Evolutionary conservation across 345 rosid species (phyloP).

Genomic region (Corymbia maculata): DNA sequence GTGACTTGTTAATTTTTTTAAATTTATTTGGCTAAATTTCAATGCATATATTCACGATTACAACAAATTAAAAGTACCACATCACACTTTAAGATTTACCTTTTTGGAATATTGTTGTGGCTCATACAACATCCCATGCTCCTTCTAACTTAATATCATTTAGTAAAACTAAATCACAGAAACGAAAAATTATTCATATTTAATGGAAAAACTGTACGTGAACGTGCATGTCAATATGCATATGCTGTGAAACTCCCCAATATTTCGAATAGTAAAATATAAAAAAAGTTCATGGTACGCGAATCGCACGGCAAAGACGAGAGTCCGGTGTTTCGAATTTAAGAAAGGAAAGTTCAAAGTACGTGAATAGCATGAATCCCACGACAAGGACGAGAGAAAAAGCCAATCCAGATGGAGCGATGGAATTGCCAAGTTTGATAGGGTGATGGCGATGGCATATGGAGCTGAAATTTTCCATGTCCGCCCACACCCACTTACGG

Average conservation of each 20-base stretch:
- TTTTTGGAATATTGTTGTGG: background rate
- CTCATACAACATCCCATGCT: background rate
- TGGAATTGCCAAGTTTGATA: background rate
- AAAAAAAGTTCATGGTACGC: background rate
- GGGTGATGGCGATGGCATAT: background rate
- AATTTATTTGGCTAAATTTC: background rate
- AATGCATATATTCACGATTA: background rate
- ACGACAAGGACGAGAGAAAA: background rate
- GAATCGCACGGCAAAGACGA: background rate
- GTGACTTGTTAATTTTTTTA: background rate
- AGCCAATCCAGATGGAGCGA: background rate
- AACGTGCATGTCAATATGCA: accelerated
- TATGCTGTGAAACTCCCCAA: background rate
- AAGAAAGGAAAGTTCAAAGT: background rate
- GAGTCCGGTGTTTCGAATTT: too few relatives aligned
- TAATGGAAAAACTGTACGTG: background rate
- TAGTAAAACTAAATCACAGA: background rate
- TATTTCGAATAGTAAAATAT: background rate
- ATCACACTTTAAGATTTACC: background rate
- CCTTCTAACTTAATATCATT: background rate
- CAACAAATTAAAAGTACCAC: background rate
- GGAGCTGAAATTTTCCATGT: background rate
- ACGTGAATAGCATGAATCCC: background rate
- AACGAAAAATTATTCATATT: accelerated
- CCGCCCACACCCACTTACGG: background rate